phyloP scores from a whole-genome alignment of 2,329 filamentous ascomycete genomes.

The Ophiocordyceps camponoti-saundersi region DNA sequence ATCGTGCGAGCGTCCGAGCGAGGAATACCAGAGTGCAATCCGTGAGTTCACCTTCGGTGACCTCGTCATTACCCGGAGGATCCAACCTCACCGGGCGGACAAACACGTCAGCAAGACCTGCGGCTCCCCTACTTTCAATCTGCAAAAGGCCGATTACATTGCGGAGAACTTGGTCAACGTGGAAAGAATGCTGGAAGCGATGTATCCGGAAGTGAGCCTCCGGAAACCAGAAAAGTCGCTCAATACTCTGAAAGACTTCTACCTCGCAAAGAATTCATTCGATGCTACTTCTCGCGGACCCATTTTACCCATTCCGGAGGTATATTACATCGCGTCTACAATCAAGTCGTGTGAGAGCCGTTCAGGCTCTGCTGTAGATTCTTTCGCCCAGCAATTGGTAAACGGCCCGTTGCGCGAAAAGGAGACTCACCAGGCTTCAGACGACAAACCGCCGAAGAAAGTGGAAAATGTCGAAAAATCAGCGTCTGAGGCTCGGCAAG shows the following conservation, averaged over 20 bases:
- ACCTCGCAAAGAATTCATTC: neutral
- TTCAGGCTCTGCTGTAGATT: constrained; percentile 6
- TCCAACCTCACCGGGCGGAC: constrained; percentile 13
- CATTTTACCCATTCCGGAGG: constrained; percentile 20
- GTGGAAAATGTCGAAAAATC: constrained; percentile 1
- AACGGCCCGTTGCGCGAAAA: constrained; percentile 16
- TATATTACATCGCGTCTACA: constrained; percentile 20
- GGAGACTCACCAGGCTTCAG: constrained; percentile 12
- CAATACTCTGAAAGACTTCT: neutral
- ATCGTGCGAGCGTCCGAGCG: constrained; percentile 31
- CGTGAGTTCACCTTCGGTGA: constrained; percentile 22
- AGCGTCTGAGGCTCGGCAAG: neutral
- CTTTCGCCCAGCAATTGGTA: constrained; percentile 13
- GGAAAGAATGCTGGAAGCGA: constrained; percentile 25
- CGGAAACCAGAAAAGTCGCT: constrained; percentile 1
- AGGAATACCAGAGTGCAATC: constrained; percentile 22
- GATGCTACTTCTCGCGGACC: constrained; percentile 8
- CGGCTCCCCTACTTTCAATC: constrained; percentile 2
- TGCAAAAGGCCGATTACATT: constrained; percentile 22
- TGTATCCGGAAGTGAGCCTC: constrained; percentile 10
- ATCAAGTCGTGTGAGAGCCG: constrained; percentile 11
- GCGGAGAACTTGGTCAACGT: constrained; percentile 29
- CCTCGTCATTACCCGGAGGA: constrained; percentile 19
- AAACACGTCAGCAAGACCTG: neutral
- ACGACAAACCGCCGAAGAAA: constrained; percentile 11